Evolutionary conservation across 192 early-diverging fungal genomes (phyloP).

Genomic region (Backusella australiensis): DNA sequence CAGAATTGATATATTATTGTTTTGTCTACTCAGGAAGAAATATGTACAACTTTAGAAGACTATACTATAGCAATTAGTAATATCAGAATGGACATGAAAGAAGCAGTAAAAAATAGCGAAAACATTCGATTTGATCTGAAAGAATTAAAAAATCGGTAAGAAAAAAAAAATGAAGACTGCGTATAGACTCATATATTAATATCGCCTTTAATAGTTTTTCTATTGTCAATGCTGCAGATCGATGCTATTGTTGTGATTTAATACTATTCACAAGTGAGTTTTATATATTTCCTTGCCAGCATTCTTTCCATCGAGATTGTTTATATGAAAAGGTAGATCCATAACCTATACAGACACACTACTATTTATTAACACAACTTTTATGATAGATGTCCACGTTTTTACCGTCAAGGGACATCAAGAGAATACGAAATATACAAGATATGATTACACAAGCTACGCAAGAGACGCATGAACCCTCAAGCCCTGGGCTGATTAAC

Average conservation of each 20-base stretch:
- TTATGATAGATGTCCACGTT: conserved; percentile 4
- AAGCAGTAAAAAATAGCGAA: conserved; percentile 88
- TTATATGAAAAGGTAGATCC: conserved; percentile 67
- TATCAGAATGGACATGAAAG: conserved; percentile 92
- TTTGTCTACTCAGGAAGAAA: conserved; percentile 61
- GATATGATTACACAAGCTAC: neutral
- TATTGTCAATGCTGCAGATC: conserved; percentile 64
- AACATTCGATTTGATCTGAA: conserved; percentile 90
- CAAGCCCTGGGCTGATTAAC: conserved; percentile 15
- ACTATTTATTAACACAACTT: neutral
- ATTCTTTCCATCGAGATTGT: conserved; percentile 94
- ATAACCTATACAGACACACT: neutral
- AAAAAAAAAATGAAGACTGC: neutral
- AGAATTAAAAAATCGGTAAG: conserved; percentile 62
- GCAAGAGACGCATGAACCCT: conserved; percentile 5
- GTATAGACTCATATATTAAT: neutral
- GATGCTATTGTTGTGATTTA: conserved; percentile 75
- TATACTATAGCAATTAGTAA: conserved; percentile 89
- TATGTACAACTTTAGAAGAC: conserved; percentile 86
- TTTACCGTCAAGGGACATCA: conserved; percentile 12
- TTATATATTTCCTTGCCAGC: conserved; percentile 94
- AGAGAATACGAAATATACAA: conserved; percentile 4
- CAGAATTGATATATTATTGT: neutral
- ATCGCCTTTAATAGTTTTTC: conserved; percentile 47
- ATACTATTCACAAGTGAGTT: conserved; percentile 88